Evolutionary conservation across 2,329 filamentous ascomycete genomes (phyloP).

Genomic region (Annulohypoxylon truncatum): DNA sequence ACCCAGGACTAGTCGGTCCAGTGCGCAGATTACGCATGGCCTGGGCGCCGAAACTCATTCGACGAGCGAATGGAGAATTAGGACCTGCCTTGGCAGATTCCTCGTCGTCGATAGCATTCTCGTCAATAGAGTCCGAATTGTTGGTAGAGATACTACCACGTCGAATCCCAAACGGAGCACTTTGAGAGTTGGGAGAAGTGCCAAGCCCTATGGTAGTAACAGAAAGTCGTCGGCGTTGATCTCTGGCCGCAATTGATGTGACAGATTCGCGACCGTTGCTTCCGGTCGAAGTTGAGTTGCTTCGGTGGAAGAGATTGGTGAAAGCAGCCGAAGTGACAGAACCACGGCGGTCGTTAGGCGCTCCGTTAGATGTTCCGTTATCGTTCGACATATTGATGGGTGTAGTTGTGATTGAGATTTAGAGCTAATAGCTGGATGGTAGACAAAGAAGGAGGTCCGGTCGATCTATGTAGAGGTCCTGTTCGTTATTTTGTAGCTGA

Average conservation of each 20-base stretch:
- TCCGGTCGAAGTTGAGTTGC: constrained; percentile 62
- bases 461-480: neutral
- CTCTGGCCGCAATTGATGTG: constrained; percentile 45
- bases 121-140: constrained; percentile 73
- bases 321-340: constrained; percentile 69
- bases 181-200: constrained; percentile 68
- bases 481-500: constrained; percentile 24
- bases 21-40: constrained; percentile 77
- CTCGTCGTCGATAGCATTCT: constrained; percentile 78
- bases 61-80: constrained; percentile 80
- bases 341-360: constrained; percentile 59
- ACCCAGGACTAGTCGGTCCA: constrained; percentile 68
- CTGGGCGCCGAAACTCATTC: constrained; percentile 90
- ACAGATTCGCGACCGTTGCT: constrained; percentile 45
- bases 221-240: constrained; percentile 75
- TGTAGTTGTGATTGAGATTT: neutral
- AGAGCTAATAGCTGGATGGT: neutral
- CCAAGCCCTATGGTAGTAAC: constrained; percentile 79
- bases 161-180: constrained; percentile 64
- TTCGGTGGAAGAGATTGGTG: constrained; percentile 69
- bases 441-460: constrained; percentile 17
- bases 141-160: constrained; percentile 78
- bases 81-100: constrained; percentile 70
- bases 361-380: constrained; percentile 43
- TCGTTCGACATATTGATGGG: constrained; percentile 50